Percentiles rank a stretch among this genome's conserved stretches.
These are phyloP conservation scores for Ophiostoma sp. DNA, from an alignment of 2,329 filamentous ascomycete species.

Conservation along the genomic window DNA sequence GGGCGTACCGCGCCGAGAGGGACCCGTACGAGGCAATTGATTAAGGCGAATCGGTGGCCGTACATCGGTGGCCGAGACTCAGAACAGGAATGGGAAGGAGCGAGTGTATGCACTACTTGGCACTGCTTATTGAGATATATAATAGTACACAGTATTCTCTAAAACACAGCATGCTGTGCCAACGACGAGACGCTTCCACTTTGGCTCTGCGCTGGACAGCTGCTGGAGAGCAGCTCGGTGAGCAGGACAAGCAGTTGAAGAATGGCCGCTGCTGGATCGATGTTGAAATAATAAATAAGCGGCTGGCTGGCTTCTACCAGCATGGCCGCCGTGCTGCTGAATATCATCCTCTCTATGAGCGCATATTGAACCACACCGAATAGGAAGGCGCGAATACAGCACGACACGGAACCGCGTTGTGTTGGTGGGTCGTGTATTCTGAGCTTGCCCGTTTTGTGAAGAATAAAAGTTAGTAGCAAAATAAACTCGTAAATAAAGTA, in stretches of 20 bases:
- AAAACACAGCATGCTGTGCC: neutral
- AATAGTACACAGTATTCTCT: neutral
- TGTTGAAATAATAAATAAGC: neutral
- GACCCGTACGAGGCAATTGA: neutral
- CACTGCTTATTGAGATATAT: neutral
- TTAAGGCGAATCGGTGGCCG: neutral
- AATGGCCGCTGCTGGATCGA: too few species aligned
- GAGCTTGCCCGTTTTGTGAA: neutral
- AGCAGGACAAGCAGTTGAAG: too few species aligned
- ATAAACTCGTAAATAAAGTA: neutral
- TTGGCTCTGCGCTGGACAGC: neutral
- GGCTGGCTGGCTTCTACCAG: neutral
- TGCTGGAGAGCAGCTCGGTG: neutral
- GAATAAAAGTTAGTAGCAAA: neutral
- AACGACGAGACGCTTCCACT: neutral
- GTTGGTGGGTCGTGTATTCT: neutral
- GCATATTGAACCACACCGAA: neutral
- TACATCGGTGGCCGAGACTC: too few species aligned
- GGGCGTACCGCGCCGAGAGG: neutral
- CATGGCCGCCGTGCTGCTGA: neutral
- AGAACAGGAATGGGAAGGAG: neutral
- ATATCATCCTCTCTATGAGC: neutral
- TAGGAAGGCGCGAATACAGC: conserved; percentile 8
- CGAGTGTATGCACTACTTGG: neutral
- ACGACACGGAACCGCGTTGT: conserved; percentile 6